Conservation (phyloP, 768 basidiomycete species). For the Agrocybe praecox region DNA sequence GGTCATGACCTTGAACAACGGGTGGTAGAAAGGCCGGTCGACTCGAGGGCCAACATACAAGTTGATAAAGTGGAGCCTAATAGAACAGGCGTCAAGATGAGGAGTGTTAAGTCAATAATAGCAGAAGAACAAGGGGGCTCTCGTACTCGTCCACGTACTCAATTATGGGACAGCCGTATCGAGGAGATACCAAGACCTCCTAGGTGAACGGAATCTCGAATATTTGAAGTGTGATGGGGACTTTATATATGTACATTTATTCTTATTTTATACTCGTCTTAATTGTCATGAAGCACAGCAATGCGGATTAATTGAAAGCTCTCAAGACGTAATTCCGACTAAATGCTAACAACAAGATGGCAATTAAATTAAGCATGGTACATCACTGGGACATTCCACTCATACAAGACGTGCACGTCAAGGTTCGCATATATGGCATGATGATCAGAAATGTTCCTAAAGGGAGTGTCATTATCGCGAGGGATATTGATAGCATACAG, state of each 20-base stretch:
- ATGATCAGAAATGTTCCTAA: constrained; percentile 64
- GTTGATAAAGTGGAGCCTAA: constrained; percentile 17
- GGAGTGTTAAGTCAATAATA: constrained; percentile 77
- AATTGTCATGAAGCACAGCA: background rate
- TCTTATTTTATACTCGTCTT: background rate
- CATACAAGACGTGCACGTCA: constrained; percentile 13
- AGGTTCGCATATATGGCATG: constrained; percentile 14
- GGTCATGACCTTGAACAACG: constrained; percentile 87
- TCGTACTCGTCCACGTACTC: constrained; percentile 38
- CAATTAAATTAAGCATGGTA: constrained; percentile 6
- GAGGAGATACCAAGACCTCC: constrained; percentile 37
- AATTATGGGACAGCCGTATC: constrained; percentile 43
- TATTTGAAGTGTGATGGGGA: too few species aligned
- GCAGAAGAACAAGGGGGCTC: constrained; percentile 71
- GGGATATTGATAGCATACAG: background rate
- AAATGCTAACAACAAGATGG: background rate
- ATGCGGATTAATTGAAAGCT: background rate
- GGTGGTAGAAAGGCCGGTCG: constrained; percentile 37
- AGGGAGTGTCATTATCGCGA: background rate
- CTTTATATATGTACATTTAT: background rate
- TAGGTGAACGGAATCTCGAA: background rate
- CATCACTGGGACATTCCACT: constrained; percentile 3
- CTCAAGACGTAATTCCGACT: background rate
- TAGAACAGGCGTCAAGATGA: constrained; percentile 45
- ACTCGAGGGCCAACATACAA: constrained; percentile 1